Conservation (phyloP, 73 alveolate genomes). For the Stentor coeruleus region DNA sequence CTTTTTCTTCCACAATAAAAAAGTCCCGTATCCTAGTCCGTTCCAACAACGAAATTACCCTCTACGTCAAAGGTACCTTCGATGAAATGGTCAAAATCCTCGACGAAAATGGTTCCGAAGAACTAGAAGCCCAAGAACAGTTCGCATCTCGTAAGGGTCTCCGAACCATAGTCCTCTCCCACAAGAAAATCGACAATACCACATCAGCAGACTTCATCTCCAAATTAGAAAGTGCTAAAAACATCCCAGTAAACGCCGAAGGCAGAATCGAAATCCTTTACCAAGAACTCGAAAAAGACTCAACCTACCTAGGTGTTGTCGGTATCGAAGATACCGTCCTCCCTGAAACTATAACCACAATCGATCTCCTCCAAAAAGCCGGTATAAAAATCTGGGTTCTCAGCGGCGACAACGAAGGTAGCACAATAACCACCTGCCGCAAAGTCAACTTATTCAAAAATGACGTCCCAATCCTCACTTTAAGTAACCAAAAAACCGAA, state of each 20-base stretch:
- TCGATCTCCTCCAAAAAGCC: constrained; percentile 2
- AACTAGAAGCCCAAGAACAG: neutral
- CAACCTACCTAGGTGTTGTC: neutral
- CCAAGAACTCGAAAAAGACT: neutral
- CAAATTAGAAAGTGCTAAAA: neutral
- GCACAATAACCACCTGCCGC: neutral
- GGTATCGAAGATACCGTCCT: constrained; percentile 21
- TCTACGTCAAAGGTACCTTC: constrained; percentile 6
- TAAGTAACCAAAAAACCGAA: neutral
- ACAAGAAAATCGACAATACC: neutral
- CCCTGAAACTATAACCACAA: neutral
- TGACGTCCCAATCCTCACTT: neutral
- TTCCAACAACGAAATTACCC: neutral
- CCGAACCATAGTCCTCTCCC: neutral
- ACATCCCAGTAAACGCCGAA: constrained; percentile 12
- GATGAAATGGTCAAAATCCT: neutral
- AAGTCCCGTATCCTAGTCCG: constrained; percentile 2
- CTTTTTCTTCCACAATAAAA: neutral
- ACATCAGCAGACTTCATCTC: neutral
- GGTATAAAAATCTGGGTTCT: constrained; percentile 22
- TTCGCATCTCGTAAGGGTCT: neutral
- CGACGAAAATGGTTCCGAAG: neutral
- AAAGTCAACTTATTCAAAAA: neutral
- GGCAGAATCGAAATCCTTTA: constrained; percentile 14
- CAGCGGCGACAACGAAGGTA: constrained; percentile 17